Evolutionary conservation across 331 rosid species (phyloP), one percentile per base, ranked within the genome.

Genomic region (Telfairia occidentalis): DNA sequence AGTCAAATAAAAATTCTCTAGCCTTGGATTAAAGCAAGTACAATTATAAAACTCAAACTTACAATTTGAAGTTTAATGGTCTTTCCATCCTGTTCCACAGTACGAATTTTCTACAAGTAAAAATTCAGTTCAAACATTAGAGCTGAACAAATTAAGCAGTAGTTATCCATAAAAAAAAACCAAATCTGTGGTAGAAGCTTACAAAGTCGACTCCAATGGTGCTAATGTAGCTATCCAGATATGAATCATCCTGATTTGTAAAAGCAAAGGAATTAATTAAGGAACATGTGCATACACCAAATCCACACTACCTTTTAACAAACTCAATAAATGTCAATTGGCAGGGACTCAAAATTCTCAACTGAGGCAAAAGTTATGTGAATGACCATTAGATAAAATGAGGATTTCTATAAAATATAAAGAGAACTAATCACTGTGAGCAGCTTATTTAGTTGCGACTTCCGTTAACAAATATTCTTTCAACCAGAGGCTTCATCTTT

Each of bases 181-280:
- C 75, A 70, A 75, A 37, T 2, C 15, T 76, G 26, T 8, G 54
- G 50, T 46, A 45, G 50, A 83, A 70, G 78, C 98, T 88, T 86
- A 94, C 98, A 85, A 94, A 94, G 83, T 94, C 98, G 61, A 94
- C 98, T 76, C 98, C 98, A 70, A 94, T 94, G 49, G 98, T 94
- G 89, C 98, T 94, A 86, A 94, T 94, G 86, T 94, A 94, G 96
- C 98, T 94, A 78, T 94, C 98, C 84, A 94, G 90, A 84, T 94
- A 94, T 12, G 98, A 94, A 83, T 94, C 98, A 77, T 94, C 98
- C 98, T 94, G 87, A 52, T 81, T 54, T 43, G 26, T 19, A 80
- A 81, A 72, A 60, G 58, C 24, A 77, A 21, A 81, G 48, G 5
- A 21, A 64, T 53, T 71, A 75, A 79, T 83, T 49, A 72, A 59